A percentile compares a stretch with the other conserved stretches of the same genome.
Evolutionary conservation across 345 rosid genomes (phyloP).

Genomic region (Alliaria petiolata): DNA sequence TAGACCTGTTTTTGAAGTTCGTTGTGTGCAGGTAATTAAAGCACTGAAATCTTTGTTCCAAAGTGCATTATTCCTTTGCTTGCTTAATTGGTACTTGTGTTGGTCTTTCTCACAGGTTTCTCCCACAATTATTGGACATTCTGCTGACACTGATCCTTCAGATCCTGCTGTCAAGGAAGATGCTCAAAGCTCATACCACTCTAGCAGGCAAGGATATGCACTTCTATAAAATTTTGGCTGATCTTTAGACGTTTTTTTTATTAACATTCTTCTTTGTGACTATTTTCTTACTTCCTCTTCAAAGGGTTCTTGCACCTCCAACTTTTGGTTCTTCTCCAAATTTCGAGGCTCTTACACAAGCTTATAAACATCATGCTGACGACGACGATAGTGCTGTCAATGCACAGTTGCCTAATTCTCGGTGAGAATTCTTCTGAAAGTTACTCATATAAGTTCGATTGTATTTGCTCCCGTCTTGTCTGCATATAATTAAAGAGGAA

Average conservation of each 20-base stretch:
- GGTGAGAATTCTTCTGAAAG: constrained; percentile 14
- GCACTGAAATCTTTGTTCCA: not conserved
- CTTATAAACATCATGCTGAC: constrained; percentile 45
- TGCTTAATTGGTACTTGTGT: not conserved
- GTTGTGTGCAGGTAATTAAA: constrained; percentile 67
- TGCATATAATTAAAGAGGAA: not conserved
- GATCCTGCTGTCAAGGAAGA: constrained; percentile 68
- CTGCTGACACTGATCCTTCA: constrained; percentile 40
- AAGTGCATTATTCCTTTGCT: not conserved
- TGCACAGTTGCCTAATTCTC: constrained; percentile 35
- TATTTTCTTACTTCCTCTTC: constrained; percentile 22
- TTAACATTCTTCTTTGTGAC: not conserved
- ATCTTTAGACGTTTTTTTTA: not conserved
- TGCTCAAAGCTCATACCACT: constrained; percentile 62
- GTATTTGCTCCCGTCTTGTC: not conserved
- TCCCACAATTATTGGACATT: constrained; percentile 45
- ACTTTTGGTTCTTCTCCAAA: constrained; percentile 90
- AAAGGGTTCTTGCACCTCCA: constrained; percentile 80
- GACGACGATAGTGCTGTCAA: constrained; percentile 58
- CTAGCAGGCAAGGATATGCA: constrained; percentile 53
- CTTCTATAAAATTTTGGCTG: not conserved
- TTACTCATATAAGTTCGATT: not conserved
- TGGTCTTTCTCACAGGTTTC: constrained; percentile 46
- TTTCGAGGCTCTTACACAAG: constrained; percentile 61
- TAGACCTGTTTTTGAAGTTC: constrained; percentile 84